Percentiles rank a stretch among this genome's conserved stretches.
Conservation (phyloP, 148 eudicot species). For the Arctostaphylos glauca region DNA sequence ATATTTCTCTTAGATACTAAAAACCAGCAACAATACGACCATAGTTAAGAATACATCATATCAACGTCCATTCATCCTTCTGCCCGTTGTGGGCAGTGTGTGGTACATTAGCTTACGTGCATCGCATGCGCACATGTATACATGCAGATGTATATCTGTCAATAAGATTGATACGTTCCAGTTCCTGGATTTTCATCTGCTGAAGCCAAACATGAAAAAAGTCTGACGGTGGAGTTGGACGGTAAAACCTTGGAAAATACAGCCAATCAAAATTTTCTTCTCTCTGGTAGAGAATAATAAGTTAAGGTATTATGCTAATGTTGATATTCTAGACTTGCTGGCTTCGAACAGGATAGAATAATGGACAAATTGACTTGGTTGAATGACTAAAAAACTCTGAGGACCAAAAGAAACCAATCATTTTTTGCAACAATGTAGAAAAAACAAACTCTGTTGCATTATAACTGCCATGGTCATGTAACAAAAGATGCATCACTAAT, state of each 20-base stretch:
- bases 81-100: background rate
- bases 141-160: background rate
- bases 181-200: background rate
- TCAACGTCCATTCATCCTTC: background rate
- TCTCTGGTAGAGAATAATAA: background rate
- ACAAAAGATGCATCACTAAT: background rate
- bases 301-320: background rate
- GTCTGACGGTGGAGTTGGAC: background rate
- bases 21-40: background rate
- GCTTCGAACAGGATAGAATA: background rate
- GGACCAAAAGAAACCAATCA: background rate
- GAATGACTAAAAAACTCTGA: background rate
- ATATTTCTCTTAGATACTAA: background rate
- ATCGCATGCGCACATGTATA: background rate
- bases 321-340: background rate
- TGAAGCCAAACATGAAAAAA: background rate
- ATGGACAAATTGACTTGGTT: background rate
- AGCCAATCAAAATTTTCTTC: too few species aligned
- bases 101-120: background rate
- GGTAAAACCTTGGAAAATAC: too few species aligned
- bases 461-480: background rate
- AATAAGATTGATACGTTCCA: background rate
- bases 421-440: background rate
- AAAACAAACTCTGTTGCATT: background rate
- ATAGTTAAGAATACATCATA: background rate